phyloP scores from a whole-genome alignment of 2,329 filamentous ascomycete genomes.

The Botrytis deweyae region DNA sequence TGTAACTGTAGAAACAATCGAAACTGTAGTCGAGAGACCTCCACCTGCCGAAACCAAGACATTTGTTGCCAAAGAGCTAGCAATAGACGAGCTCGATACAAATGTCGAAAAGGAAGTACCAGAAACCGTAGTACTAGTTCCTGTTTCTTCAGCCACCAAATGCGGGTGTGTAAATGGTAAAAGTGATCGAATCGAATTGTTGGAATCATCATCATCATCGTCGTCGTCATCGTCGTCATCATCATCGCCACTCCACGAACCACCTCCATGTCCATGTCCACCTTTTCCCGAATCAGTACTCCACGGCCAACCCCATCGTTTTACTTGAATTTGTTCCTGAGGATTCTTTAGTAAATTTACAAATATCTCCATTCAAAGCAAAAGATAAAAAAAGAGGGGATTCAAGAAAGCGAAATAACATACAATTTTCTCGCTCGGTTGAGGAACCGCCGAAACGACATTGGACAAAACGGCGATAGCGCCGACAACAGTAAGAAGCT shows the following conservation, averaged over 20 bases:
- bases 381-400: too few species aligned
- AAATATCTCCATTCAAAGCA: background rate
- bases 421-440: background rate
- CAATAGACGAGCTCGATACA: background rate
- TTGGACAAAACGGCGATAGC: slow-evolving; percentile 22
- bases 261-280: background rate
- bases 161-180: slow-evolving; percentile 1
- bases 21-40: background rate
- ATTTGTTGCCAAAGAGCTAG: background rate
- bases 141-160: background rate
- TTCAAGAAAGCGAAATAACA: background rate
- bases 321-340: background rate
- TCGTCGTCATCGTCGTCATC: background rate
- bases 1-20: background rate
- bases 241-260: slow-evolving; percentile 2
- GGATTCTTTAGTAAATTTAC: background rate
- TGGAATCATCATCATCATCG: background rate
- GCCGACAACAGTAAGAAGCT: slow-evolving; percentile 23
- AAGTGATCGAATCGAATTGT: too few species aligned
- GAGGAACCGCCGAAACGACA: slow-evolving; percentile 20
- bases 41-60: background rate
- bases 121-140: background rate
- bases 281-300: slow-evolving; percentile 3
- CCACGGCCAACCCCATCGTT: slow-evolving; percentile 17
- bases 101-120: background rate